Evolutionary conservation across 352 stramenopile species (phyloP), one percentile per base, ranked within the genome.

Genomic region (Globisporangium emineosum): DNA sequence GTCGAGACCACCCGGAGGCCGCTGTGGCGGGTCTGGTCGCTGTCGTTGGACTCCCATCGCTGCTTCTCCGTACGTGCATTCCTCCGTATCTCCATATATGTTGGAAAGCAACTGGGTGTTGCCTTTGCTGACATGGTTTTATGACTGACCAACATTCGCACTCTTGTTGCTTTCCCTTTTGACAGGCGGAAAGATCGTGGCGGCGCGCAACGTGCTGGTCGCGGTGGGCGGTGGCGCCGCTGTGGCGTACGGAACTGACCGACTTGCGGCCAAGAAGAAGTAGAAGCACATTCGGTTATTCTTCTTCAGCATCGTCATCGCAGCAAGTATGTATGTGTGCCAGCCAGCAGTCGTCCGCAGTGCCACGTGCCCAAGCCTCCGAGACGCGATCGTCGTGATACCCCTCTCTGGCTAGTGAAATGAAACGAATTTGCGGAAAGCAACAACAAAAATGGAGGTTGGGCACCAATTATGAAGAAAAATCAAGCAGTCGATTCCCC

Each of bases 61-160:
- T 93, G 29, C 71, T 90, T 21, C 51, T 91, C 19, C 68, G 84
- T 93, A 78, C 76, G 83, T n/a, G n/a, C n/a, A n/a, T n/a, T n/a
- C n/a, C n/a, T n/a, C n/a, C n/a, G n/a, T n/a, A n/a, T 89, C 17
- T 53, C 5, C 57, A 1, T 56, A 23, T 37, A 32, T 19, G 9
- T 35, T 30, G 35, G 23, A 2, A n/a, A 42, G n/a, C n/a, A n/a
- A n/a, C n/a, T n/a, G n/a, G n/a, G n/a, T n/a, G n/a, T n/a, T n/a
- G n/a, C n/a, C n/a, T n/a, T n/a, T n/a, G n/a, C n/a, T n/a, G n/a
- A n/a, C n/a, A n/a, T n/a, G n/a, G n/a, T n/a, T n/a, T n/a, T n/a
- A n/a, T n/a, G n/a, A n/a, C n/a, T n/a, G n/a, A n/a, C n/a, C n/a
- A n/a, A n/a, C n/a, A n/a, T n/a, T 60, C 37, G 49, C 19, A 12